Evolutionary conservation across 352 stramenopile genomes (phyloP).

Genomic region (Globisporangium splendens): DNA sequence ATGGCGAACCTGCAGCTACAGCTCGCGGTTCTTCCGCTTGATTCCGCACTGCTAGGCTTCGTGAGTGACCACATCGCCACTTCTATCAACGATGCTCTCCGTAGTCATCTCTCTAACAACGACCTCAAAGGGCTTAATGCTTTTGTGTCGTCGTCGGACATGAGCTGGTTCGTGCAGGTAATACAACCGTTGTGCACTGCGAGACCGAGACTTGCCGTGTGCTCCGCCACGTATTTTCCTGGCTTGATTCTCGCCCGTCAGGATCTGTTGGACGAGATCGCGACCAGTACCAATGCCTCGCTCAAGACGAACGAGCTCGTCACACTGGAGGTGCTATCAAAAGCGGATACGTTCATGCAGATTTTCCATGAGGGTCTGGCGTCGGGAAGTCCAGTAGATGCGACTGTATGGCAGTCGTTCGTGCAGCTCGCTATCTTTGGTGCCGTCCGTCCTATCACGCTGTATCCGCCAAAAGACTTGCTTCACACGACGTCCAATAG

Average conservation of each 20-base stretch:
- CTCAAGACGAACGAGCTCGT: neutral
- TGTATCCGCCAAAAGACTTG: neutral
- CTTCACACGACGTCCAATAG: too few relatives aligned
- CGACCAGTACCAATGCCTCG: neutral
- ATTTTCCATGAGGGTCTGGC: neutral
- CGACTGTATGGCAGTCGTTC: neutral
- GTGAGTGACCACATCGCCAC: neutral
- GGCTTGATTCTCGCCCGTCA: neutral
- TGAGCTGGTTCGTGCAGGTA: neutral
- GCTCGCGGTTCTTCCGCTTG: neutral
- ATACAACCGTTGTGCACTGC: neutral
- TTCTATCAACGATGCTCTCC: neutral
- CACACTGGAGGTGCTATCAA: neutral
- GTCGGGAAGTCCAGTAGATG: neutral
- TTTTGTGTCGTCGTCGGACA: neutral
- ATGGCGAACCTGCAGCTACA: slow-evolving; percentile 2
- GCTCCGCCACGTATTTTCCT: neutral
- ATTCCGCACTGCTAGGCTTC: neutral
- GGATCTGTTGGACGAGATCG: neutral
- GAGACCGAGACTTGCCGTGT: neutral
- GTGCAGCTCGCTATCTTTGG: slow-evolving; percentile 1
- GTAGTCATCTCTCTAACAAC: neutral
- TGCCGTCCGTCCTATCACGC: neutral
- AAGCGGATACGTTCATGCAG: neutral
- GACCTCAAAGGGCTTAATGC: neutral